Percentiles rank a stretch among this genome's conserved stretches.
These are phyloP conservation scores for Geranium incanum DNA, from an alignment of 441 rosid genomes.

Conservation along the genomic window DNA sequence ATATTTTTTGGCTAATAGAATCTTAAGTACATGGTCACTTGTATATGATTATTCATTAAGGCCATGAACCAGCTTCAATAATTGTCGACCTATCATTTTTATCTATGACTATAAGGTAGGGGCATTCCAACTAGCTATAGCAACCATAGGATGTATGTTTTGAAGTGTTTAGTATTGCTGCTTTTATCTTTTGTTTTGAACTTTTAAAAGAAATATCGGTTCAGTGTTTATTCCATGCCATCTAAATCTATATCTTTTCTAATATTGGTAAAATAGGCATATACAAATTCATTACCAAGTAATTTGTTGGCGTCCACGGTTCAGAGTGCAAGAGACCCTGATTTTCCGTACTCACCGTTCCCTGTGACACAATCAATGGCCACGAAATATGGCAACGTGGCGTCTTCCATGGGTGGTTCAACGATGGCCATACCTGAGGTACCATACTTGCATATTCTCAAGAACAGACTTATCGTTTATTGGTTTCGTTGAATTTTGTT, in stretches of 20 bases:
- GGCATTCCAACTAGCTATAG: too few relatives aligned
- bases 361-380: conserved; percentile 63
- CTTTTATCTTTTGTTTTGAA: background rate
- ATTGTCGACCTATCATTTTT: too few relatives aligned
- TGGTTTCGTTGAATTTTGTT: background rate
- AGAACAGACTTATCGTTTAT: background rate
- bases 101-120: too few relatives aligned
- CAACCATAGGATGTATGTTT: too few relatives aligned
- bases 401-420: conserved; percentile 67
- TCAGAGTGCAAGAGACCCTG: conserved; percentile 73
- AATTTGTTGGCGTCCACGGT: conserved; percentile 57
- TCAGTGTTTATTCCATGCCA: conserved; percentile 17
- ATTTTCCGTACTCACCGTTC: conserved; percentile 74
- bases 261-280: conserved; percentile 43
- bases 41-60: too few relatives aligned
- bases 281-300: conserved; percentile 63
- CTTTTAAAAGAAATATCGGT: background rate
- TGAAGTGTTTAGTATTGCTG: background rate
- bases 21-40: too few relatives aligned
- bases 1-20: too few relatives aligned
- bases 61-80: background rate
- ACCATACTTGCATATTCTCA: conserved; percentile 13
- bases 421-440: conserved; percentile 83
- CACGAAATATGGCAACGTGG: conserved; percentile 53
- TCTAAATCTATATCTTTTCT: conserved; percentile 6